Base-by-base conservation (phyloP, 2,329 filamentous ascomycete species). In the Pseudopyrenochaeta lycopersici region DNA sequence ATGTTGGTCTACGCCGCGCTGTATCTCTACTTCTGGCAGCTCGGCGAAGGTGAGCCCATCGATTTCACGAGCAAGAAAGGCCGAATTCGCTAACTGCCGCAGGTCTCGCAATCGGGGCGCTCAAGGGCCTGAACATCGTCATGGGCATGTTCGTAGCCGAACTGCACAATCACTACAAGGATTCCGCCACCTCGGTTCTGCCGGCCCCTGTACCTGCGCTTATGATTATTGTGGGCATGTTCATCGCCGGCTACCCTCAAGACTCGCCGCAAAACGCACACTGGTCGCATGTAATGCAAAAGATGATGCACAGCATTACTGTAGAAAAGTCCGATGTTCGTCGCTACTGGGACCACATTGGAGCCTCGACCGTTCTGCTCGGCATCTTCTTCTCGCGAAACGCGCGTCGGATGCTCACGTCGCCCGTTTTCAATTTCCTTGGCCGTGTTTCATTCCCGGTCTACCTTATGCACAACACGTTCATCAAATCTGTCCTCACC, bases 361-460 rank as follows among this genome's bases (percentile, higher is more conserved):
- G 82, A 12, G 78, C 82, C 2, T 72, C 80, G 5, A 75, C 82
- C 18, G 76, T 85, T 44, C 75, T 80, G 3, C 63, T 85, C 4
- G 82, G 80, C 9, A 77, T 85, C 55, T 79, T 85, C 63, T 81
- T 84, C 61, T 85, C 81, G 0, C 78, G 79, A 1, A 68, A 73
- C 23, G 73, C 83, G 27, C 85, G 85, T 56, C 79, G 78, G 45
- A 60, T 83, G 1, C 78, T 88, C 2, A 84, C 83, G 3, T 81
- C 81, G 52, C 80, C 80, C 29, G 78, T 81, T 49, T 81, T 88
- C 38, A 78, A 86, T 39, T 88, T 85, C 81, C 80, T 88, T 11
- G 86, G 86, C 39, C 84, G 84, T 64, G 82, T 88, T 73, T 86
- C 83, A 39, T 88, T 88, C 63, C 85, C 86, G 1, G 83, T 89